Evolutionary conservation across 176 grass and related monocot species (phyloP).

Genomic region (Zea mays): Zm-B73-REFERENCE-NAM-5.0 NC_050104.1:159220501-159221000

Average conservation of each 20-base stretch:
- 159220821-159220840: conserved; percentile 80
- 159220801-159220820: conserved; percentile 30
- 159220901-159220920: conserved; percentile 69
- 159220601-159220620: not conserved
- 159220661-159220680: not conserved
- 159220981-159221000: no score
- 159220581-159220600: conserved; percentile 53
- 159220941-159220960: conserved; percentile 62
- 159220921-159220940: conserved; percentile 57
- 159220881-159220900: conserved; percentile 54
- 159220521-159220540: conserved; percentile 60
- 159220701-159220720: conserved; percentile 43
- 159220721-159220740: conserved; percentile 36
- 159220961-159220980: no score
- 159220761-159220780: conserved; percentile 42
- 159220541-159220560: conserved; percentile 36
- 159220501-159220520: conserved; percentile 44
- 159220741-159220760: conserved; percentile 62
- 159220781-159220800: conserved; percentile 55
- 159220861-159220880: conserved; percentile 55
- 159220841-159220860: conserved; percentile 72
- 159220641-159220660: not conserved
- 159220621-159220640: not conserved
- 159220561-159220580: conserved; percentile 56
- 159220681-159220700: conserved; percentile 55